Conservation (phyloP, 108 stramenopile species). For the Fragilariopsis cylindrus region DNA sequence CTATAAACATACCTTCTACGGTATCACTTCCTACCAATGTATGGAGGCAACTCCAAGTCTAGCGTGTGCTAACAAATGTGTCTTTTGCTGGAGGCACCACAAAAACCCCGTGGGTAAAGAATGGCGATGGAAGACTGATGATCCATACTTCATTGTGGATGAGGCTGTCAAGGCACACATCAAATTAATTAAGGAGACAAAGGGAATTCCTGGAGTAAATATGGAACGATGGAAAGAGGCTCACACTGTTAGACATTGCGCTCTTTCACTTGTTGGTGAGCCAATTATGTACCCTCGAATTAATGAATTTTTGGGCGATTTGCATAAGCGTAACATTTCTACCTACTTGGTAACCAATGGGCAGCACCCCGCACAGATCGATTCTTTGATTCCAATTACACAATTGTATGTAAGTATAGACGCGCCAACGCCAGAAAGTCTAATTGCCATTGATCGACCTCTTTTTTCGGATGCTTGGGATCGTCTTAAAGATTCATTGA, state of each 20-base stretch:
- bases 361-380: slow-evolving; percentile 93
- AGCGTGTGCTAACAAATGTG: slow-evolving; percentile 98
- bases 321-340: slow-evolving; percentile 88
- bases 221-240: slow-evolving; percentile 93
- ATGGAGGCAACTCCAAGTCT: slow-evolving; percentile 96
- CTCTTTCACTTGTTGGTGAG: slow-evolving; percentile 85
- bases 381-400: slow-evolving; percentile 87
- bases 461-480: slow-evolving; percentile 96
- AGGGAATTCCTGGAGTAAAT: slow-evolving; percentile 94
- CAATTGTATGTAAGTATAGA: slow-evolving; percentile 95
- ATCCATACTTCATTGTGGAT: slow-evolving; percentile 88
- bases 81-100: slow-evolving; percentile 98
- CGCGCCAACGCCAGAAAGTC: slow-evolving; percentile 89
- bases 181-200: slow-evolving; percentile 91
- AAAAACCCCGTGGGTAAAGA: slow-evolving; percentile 97
- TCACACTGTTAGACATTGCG: slow-evolving; percentile 88
- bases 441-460: slow-evolving; percentile 93
- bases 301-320: slow-evolving; percentile 84
- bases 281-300: slow-evolving; percentile 98
- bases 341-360: slow-evolving; percentile 97
- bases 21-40: slow-evolving; percentile 95
- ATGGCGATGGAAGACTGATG: slow-evolving; percentile 97
- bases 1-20: slow-evolving; percentile 98
- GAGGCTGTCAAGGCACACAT: slow-evolving; percentile 83
- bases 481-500: slow-evolving; percentile 76